Base-by-base conservation (phyloP, 352 stramenopile genomes). In the Phytophthora pinifolia region DNA sequence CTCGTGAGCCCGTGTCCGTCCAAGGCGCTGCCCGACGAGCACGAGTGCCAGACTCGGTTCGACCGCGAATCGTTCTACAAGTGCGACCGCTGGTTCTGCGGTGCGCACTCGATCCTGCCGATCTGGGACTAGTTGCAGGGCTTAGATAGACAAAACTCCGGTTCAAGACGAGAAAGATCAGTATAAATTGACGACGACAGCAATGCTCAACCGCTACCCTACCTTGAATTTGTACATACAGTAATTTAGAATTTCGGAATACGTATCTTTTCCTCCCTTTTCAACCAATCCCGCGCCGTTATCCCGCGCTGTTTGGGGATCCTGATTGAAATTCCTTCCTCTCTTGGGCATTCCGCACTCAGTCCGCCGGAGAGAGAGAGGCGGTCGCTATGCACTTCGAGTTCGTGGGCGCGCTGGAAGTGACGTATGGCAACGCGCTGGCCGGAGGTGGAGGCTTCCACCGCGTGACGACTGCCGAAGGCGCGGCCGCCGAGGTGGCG, bases 401-500 rank as follows among this genome's bases (percentile, higher is more conserved):
- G 67, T 85, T 74, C 59, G 75, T 95, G 43, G 72, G 64, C 37
- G 75, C 54, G 38, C 60, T 95, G 5, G 86, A 95, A 59, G 79
- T 95, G 47, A 95, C 86, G 45, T 95, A 95, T 57, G 86, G 84
- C 56, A 86, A 94, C 52, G 86, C 86, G 52, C 79, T 95, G 15
- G 86, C 82, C 13, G 82, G 64, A 31, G 83, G 83, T 27, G 82
- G 82, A 39, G 72, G 79, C 46, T 95, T 89, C 67, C 86, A 90
- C 56, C 86, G 86, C 54, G 86, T 94, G 18, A 95, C 86, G 44
- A 92, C 72, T 6, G 69, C 70, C 35, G 76, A 88, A 32, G 83
- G 86, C 33, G 76, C 48, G 12, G 86, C 86, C 14, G 86, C 86
- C 17, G 86, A 96, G 68, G 64, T 96, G 53, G 66, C 86, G 55